Evolutionary conservation across 495 filamentous ascomycete genomes (phyloP), one percentile per base, ranked within the genome.

Genomic region (Articulospora tetracladia): DNA sequence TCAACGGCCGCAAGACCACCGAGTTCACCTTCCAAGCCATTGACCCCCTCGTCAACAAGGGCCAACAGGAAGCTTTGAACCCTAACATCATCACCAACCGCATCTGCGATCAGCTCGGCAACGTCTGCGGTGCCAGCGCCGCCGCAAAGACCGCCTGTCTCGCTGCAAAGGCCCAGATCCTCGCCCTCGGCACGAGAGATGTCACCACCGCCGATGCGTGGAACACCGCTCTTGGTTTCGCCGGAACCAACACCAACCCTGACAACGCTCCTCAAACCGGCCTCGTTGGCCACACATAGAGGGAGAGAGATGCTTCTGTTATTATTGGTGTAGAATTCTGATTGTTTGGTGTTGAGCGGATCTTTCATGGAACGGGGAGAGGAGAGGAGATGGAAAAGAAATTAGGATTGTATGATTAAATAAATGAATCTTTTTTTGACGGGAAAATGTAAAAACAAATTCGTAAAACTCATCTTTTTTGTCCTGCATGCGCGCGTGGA

Each of bases 51-150:
- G 75, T 79, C 47, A 70, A 70, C 58, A 69, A 76, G 63, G 77
- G 77, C 30, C 79, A 83, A 69, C 62, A 76, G 24, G 75, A 83
- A 61, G 80, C 79, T 0, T 70, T 84, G 39, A 83, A 83, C 74
- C 80, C 80, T 56, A 80, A 79, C 72, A 87, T 86, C 77, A 87
- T 86, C 75, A 83, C 83, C 71, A 86, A 84, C 76, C 78, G 79
- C 53, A 77, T 85, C 3, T 83, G 80, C 66, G 81, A 84, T 64
- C 63, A 74, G 52, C 66, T 86, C 57, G 83, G 67, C 20, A 68
- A 68, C 61, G 70, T 75, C 13, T 77, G 75, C 60, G 69, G 69
- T 39, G 77, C 77, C 2, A 78, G 72, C 49, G 64, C 62, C 30
- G 68, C 72, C 6, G 72, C 73, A 12, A 78, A 77, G 30, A 72